phyloP scores from a whole-genome alignment of 1,139 yeast genomes.

The Magnusiomyces paraingens region DNA sequence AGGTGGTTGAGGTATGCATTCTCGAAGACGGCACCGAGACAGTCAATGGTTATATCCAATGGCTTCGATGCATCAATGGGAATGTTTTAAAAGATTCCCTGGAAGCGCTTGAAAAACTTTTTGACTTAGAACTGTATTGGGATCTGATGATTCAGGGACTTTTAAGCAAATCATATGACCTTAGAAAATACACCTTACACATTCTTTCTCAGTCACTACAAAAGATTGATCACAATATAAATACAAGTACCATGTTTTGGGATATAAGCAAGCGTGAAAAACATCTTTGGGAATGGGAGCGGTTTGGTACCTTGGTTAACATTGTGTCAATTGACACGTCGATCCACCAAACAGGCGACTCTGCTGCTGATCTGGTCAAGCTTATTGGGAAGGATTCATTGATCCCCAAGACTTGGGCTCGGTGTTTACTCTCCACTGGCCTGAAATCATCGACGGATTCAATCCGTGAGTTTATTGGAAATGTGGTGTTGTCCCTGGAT shows the following conservation, averaged over 20 bases:
- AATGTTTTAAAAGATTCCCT: slow-evolving; percentile 21
- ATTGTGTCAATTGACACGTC: slow-evolving; percentile 82
- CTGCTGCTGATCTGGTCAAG: slow-evolving; percentile 53
- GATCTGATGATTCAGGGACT: slow-evolving; percentile 49
- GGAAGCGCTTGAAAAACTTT: slow-evolving; percentile 32
- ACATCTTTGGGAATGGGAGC: slow-evolving; percentile 56
- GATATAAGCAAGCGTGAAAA: slow-evolving; percentile 15
- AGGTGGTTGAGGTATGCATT: slow-evolving; percentile 6
- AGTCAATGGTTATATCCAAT: slow-evolving; percentile 22
- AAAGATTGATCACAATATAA: slow-evolving; percentile 37
- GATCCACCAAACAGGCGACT: slow-evolving; percentile 79
- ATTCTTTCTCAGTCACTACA: slow-evolving; percentile 58
- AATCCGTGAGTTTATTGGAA: slow-evolving; percentile 59
- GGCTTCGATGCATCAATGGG: slow-evolving; percentile 25
- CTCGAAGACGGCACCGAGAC: slow-evolving; percentile 9
- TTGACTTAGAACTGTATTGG: slow-evolving; percentile 52
- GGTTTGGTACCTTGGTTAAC: slow-evolving; percentile 68
- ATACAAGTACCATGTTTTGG: slow-evolving; percentile 46
- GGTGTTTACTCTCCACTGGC: slow-evolving; percentile 68
- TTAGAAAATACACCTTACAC: slow-evolving; percentile 64
- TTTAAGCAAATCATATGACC: slow-evolving; percentile 55
- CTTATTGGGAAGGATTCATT: slow-evolving; percentile 48
- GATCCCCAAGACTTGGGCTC: slow-evolving; percentile 63
- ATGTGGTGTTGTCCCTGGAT: slow-evolving; percentile 51
- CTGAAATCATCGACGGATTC: slow-evolving; percentile 74